Evolutionary conservation across 371 early-diverging fungal genomes (phyloP), one percentile per base, ranked within the genome.

Genomic region (Choanephora cucurbitarum): DNA sequence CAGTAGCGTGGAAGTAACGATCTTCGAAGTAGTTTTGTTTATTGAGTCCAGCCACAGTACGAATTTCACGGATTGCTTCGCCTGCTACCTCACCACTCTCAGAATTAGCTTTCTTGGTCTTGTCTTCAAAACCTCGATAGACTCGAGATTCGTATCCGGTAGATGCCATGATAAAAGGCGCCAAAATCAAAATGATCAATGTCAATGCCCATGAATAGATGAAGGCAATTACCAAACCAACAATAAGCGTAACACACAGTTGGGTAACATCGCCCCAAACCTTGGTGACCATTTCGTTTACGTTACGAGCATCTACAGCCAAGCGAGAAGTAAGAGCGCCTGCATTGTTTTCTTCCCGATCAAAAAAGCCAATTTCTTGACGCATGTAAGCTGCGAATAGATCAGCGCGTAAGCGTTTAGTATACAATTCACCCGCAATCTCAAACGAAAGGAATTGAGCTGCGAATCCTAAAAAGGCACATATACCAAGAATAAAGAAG

Each of bases 311-410:
- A 67, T 95, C 95, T 17, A 86, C 80, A 15, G 94, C 86, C 41
- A 97, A 77, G 39, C 88, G 84, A 9, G 93, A 73, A 1, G 92
- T 86, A 28, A 96, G 70, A 14, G 88, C 89, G 43, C 97, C 96
- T 23, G 87, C 86, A 31, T 75, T 82, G 73, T 96, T 85, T 37
- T 84, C 82, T 28, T 87, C 87, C n/a, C 80, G 75, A 71, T 97
- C 97, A 70, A 90, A 97, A 71, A 79, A 97, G 1, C 78, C 88
- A 57, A 95, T 86, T 54, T 95, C 94, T 73, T 95, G 96, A 8
- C 76, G 59, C 64, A 90, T 70, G 37, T 84, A 71, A 2, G 84
- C 69, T 11, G 73, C 62, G 72, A 90, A 90, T 7, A 80, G 52
- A 39, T 57, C 49, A 31, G 66, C 65, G 32, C 91, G 74, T 23